These are phyloP conservation scores for Drechslera avenae DNA, from an alignment of 2,329 filamentous ascomycete species.

Conservation along the genomic window DNA sequence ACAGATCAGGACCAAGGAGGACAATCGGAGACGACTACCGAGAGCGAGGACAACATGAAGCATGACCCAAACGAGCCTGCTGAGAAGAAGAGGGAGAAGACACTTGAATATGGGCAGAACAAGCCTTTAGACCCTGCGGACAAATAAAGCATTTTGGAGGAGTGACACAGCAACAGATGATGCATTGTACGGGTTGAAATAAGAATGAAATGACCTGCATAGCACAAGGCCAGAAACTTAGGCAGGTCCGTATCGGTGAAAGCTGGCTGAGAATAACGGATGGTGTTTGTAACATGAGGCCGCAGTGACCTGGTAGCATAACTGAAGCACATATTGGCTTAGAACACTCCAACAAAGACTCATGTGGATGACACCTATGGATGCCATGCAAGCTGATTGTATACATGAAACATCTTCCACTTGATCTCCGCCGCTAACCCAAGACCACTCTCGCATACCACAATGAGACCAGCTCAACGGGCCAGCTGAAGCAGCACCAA, in stretches of 20 bases:
- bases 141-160: slow-evolving; percentile 2
- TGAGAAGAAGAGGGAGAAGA: slow-evolving; percentile 23
- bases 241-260: background rate
- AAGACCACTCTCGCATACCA: background rate
- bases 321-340: no score
- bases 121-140: slow-evolving; percentile 22
- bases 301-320: no score
- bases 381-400: no score
- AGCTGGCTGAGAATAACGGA: background rate
- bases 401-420: no score
- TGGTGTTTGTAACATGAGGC: background rate
- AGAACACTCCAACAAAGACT: no score
- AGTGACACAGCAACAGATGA: background rate
- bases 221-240: background rate
- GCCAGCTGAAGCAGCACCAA: background rate
- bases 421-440: no score
- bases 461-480: background rate
- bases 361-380: no score
- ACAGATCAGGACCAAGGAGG: slow-evolving; percentile 13
- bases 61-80: slow-evolving; percentile 24
- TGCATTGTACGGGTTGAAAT: background rate
- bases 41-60: slow-evolving; percentile 27
- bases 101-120: slow-evolving; percentile 20
- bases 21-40: slow-evolving; percentile 18
- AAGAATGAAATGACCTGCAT: no score